Conservation (phyloP, 2,329 filamentous ascomycete species). For the Neodidymelliopsis sp. region DNA sequence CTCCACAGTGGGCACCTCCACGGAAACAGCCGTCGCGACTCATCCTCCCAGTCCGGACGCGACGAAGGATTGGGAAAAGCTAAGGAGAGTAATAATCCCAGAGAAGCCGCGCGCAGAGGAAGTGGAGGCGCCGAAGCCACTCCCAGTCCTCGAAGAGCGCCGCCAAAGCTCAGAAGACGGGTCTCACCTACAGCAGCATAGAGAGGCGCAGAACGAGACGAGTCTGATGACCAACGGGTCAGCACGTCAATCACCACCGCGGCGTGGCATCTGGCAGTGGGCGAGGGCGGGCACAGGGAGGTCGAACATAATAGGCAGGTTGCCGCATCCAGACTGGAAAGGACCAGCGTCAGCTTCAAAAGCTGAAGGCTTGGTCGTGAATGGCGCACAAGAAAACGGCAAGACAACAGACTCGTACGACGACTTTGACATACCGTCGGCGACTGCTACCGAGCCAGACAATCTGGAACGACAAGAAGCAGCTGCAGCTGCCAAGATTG, state of each 20-base stretch:
- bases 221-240: slow-evolving; percentile 3
- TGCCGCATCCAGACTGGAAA: slow-evolving; percentile 41
- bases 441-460: slow-evolving; percentile 31
- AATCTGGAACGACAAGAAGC: slow-evolving; percentile 20
- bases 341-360: slow-evolving; percentile 26
- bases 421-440: slow-evolving; percentile 42
- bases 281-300: slow-evolving; percentile 39
- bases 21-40: slow-evolving; percentile 40
- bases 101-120: slow-evolving; percentile 28
- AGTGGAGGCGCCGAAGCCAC: slow-evolving; percentile 27
- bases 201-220: slow-evolving; percentile 6
- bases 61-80: slow-evolving; percentile 34
- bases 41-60: slow-evolving; percentile 35
- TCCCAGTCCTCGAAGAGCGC: slow-evolving; percentile 43
- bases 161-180: slow-evolving; percentile 45
- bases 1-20: slow-evolving; percentile 44
- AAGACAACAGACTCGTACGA: slow-evolving; percentile 29
- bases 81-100: slow-evolving; percentile 33
- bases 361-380: slow-evolving; percentile 12
- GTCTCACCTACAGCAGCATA: slow-evolving; percentile 36
- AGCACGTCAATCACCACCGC: slow-evolving; percentile 28
- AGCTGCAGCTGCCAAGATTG: slow-evolving; percentile 28
- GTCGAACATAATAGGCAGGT: slow-evolving; percentile 38
- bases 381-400: slow-evolving; percentile 20
- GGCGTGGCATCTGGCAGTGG: slow-evolving; percentile 46